Evolutionary conservation across 2,329 filamentous ascomycete species (phyloP), one percentile per base, ranked within the genome.

Genomic region (Pseudogymnoascus sp.): DNA sequence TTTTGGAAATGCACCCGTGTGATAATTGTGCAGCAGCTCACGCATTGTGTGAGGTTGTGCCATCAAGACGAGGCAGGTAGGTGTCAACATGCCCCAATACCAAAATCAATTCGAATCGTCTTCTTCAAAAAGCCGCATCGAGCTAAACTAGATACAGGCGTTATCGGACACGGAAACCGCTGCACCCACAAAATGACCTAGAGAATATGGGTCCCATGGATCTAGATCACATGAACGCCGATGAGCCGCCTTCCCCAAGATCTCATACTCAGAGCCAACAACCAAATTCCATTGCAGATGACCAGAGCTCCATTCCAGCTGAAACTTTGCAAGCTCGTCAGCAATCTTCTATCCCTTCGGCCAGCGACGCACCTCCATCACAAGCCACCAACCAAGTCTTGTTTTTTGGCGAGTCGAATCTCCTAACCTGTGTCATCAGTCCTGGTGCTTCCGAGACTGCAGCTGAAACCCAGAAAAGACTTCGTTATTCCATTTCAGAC

Each of bases 61-160:
- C 76, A 31, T 79, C 77, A 1, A 72, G 74, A 61, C 72, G 77
- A 45, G 78, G 77, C 62, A 79, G 78, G 73, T 78, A 75, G 63
- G 70, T 61, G 45, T 60, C n/a, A 61, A 52, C 40, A 35, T 31
- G 1, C n/a, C 25, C 52, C 52, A 12, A 31, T 18, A 38, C 28
- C n/a, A 38, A 60, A n/a, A 38, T 9, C 25, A 35, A 18, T 60
- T 25, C n/a, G 14, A 60, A 38, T 38, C 58, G 58, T 12, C n/a
- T 25, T 38, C 21, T 3, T 9, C 28, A 35, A 16, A 59, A 60
- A 12, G 40, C n/a, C 16, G 28, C 37, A 60, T 55, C 43, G 43
- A 59, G 35, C 58, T 38, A 25, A 23, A 35, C 16, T 18, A 12
- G 28, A 31, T 31, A 5, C 52, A 59, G 16, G 16, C 52, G 37